Conservation (phyloP, 495 filamentous ascomycete genomes). For the Annulohypoxylon stygium region DNA sequence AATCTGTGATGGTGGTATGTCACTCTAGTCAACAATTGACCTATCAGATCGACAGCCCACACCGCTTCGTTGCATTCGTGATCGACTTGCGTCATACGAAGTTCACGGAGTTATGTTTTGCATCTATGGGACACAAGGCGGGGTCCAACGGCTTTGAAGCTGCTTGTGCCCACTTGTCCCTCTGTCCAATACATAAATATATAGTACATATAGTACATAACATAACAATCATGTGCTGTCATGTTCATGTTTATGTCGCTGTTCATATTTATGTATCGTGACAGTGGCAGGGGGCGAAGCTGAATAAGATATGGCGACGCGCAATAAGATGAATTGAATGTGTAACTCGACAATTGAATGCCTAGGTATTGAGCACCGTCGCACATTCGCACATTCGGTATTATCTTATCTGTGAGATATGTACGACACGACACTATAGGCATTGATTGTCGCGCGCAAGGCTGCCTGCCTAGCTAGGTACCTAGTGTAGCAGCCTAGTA, state of each 20-base stretch:
- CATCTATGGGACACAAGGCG: conserved; percentile 29
- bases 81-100: conserved; percentile 48
- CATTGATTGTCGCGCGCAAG: conserved; percentile 12
- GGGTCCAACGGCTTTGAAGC: conserved; percentile 24
- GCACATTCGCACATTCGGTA: conserved; percentile 12
- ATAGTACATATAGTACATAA: neutral
- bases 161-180: neutral
- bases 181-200: conserved; percentile 18
- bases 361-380: neutral
- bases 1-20: conserved; percentile 33
- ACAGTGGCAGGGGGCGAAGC: conserved; percentile 21
- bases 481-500: neutral
- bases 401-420: conserved; percentile 10
- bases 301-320: conserved; percentile 1
- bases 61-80: conserved; percentile 35
- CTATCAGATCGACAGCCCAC: conserved; percentile 43
- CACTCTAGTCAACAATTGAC: conserved; percentile 43
- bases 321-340: conserved; percentile 16
- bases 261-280: conserved; percentile 11
- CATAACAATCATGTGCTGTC: neutral
- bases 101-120: conserved; percentile 45
- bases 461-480: conserved; percentile 2
- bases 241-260: neutral
- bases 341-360: conserved; percentile 24
- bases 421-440: neutral